Conservation (phyloP, 305 asterid genomes). For the Fraxinus angustifolia region DNA sequence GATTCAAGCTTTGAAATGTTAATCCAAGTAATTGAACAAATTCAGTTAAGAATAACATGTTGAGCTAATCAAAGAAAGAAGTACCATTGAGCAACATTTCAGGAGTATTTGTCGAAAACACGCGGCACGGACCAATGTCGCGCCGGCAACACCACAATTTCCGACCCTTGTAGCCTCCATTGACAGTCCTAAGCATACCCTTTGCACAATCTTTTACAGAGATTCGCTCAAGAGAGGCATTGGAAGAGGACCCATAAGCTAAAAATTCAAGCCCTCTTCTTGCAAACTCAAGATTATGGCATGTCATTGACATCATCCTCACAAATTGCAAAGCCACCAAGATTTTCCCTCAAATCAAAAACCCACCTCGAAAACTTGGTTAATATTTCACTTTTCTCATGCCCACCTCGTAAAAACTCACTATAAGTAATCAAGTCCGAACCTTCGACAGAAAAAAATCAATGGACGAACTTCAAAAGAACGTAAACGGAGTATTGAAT, state of each 20-base stretch:
- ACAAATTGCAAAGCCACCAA: conserved; percentile 12
- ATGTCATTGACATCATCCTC: conserved; percentile 69
- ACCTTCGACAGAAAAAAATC: conserved; percentile 11
- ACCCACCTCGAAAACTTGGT: conserved; percentile 39
- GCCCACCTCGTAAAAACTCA: conserved; percentile 22
- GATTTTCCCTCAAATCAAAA: conserved; percentile 25
- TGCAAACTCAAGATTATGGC: conserved; percentile 61
- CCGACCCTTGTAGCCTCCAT: conserved; percentile 39
- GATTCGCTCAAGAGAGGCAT: conserved; percentile 41
- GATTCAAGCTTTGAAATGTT: neutral
- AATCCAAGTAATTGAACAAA: neutral
- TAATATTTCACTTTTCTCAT: conserved; percentile 27
- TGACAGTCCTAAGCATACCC: conserved; percentile 41
- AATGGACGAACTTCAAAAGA: neutral
- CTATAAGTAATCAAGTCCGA: conserved; percentile 19
- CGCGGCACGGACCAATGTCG: conserved; percentile 51
- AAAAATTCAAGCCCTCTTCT: conserved; percentile 52
- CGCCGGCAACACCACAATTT: conserved; percentile 47
- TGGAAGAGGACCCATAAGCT: conserved; percentile 70
- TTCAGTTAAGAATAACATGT: neutral
- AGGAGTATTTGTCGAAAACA: conserved; percentile 60
- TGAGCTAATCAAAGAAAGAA: neutral
- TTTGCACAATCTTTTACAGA: conserved; percentile 34
- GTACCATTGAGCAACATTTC: conserved; percentile 62
- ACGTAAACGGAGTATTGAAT: conserved; percentile 16